Percentiles rank a stretch among this genome's conserved stretches.
Conservation (phyloP, 1,139 yeast genomes). For the Debaryomyces sp. region DNA sequence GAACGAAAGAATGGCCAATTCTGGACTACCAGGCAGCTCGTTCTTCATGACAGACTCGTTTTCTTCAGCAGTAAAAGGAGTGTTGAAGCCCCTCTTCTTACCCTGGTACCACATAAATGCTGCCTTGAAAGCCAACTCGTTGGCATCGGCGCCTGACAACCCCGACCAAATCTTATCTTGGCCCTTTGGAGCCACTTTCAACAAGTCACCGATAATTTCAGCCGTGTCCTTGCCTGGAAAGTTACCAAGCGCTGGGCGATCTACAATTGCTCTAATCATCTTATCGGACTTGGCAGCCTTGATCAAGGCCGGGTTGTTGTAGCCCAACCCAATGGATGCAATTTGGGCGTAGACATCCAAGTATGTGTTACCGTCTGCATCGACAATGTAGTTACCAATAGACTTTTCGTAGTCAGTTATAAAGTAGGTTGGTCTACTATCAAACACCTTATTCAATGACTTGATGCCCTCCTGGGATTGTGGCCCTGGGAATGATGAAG, state of each 20-base stretch:
- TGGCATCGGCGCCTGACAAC: conserved; percentile 81
- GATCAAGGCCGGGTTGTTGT: conserved; percentile 72
- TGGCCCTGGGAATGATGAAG: conserved; percentile 66
- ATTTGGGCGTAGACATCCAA: conserved; percentile 79
- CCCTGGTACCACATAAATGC: conserved; percentile 77
- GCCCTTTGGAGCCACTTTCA: conserved; percentile 72
- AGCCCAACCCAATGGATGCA: conserved; percentile 77
- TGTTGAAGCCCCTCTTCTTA: conserved; percentile 54
- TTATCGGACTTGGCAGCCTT: conserved; percentile 64
- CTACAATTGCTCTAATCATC: conserved; percentile 68
- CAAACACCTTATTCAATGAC: conserved; percentile 58
- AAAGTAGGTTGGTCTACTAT: conserved; percentile 67
- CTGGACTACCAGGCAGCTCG: conserved; percentile 75
- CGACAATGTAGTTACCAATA: conserved; percentile 69
- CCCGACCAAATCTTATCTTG: conserved; percentile 74
- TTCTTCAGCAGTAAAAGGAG: conserved; percentile 62
- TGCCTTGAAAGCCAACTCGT: conserved; percentile 83
- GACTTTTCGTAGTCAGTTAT: conserved; percentile 71
- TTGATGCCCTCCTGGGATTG: conserved; percentile 48
- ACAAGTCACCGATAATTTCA: conserved; percentile 55
- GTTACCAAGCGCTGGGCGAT: conserved; percentile 79
- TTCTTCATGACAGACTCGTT: conserved; percentile 64
- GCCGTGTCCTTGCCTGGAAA: conserved; percentile 69
- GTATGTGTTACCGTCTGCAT: conserved; percentile 67
- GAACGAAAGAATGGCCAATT: conserved; percentile 71